Percentiles rank a stretch among this genome's conserved stretches.
These are phyloP conservation scores for Nakaseomyces delphensis DNA, from an alignment of 1,139 yeast species.

Conservation along the genomic window DNA sequence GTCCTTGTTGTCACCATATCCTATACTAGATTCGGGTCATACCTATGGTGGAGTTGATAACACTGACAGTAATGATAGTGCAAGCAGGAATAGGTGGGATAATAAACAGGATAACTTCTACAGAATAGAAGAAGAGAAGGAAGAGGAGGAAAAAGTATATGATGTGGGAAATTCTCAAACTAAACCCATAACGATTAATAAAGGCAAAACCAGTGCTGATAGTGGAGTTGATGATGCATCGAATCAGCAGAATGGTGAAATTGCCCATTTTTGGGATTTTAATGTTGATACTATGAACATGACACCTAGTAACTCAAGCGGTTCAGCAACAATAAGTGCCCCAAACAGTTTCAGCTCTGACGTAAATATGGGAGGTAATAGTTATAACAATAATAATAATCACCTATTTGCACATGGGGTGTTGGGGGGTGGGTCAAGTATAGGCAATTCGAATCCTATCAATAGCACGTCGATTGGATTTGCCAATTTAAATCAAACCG, in stretches of 20 bases:
- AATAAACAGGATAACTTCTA: neutral
- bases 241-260: constrained; percentile 32
- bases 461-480: neutral
- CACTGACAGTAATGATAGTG: neutral
- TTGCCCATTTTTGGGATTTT: constrained; percentile 33
- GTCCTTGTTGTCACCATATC: constrained; percentile 6
- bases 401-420: constrained; percentile 7
- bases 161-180: constrained; percentile 3
- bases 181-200: constrained; percentile 21
- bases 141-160: neutral
- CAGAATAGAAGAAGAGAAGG: constrained; percentile 1
- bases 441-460: constrained; percentile 5
- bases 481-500: neutral
- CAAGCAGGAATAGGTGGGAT: neutral
- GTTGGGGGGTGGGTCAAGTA: constrained; percentile 1
- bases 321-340: constrained; percentile 32
- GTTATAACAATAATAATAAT: constrained; percentile 3
- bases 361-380: constrained; percentile 6
- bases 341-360: constrained; percentile 30
- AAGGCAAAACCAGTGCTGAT: neutral
- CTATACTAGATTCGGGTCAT: constrained; percentile 1
- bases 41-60: too few species aligned
- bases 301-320: constrained; percentile 31
- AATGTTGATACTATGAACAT: constrained; percentile 30
- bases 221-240: constrained; percentile 6